These are phyloP conservation scores for Fremontodendron californicum DNA, from an alignment of 345 rosid genomes.

Conservation along the genomic window DNA sequence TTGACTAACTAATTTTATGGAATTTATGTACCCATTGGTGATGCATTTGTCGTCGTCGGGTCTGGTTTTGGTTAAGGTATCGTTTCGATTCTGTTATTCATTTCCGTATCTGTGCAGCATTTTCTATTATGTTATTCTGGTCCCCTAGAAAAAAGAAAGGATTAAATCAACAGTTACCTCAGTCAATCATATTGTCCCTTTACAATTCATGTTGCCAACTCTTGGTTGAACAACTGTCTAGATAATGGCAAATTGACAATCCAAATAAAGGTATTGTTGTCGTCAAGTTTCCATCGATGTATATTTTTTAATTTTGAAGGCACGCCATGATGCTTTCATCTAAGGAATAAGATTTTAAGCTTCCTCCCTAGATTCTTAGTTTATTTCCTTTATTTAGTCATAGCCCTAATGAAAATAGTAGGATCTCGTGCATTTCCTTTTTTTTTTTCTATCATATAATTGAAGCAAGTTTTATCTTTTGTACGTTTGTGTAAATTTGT, in stretches of 20 bases:
- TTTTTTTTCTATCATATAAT: background rate
- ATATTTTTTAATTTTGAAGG: background rate
- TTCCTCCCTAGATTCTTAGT: background rate
- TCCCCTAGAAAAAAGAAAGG: background rate
- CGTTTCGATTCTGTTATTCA: background rate
- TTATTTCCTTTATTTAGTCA: background rate
- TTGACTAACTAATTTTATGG: background rate
- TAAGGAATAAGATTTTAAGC: background rate
- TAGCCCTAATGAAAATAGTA: background rate
- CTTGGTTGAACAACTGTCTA: background rate
- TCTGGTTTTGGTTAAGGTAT: background rate
- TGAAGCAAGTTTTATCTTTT: background rate
- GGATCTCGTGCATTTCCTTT: background rate
- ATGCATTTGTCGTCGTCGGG: background rate
- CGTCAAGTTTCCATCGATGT: background rate
- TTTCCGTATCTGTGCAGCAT: background rate
- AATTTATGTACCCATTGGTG: background rate
- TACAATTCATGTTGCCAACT: no score
- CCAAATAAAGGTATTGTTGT: background rate
- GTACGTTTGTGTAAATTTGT: background rate
- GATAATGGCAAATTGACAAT: background rate
- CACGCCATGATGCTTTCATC: background rate
- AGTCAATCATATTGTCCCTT: background rate
- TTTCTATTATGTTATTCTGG: background rate
- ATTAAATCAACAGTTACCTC: background rate